These are phyloP conservation scores for Plasmopara muralis DNA, from an alignment of 352 stramenopile species.

Conservation along the genomic window DNA sequence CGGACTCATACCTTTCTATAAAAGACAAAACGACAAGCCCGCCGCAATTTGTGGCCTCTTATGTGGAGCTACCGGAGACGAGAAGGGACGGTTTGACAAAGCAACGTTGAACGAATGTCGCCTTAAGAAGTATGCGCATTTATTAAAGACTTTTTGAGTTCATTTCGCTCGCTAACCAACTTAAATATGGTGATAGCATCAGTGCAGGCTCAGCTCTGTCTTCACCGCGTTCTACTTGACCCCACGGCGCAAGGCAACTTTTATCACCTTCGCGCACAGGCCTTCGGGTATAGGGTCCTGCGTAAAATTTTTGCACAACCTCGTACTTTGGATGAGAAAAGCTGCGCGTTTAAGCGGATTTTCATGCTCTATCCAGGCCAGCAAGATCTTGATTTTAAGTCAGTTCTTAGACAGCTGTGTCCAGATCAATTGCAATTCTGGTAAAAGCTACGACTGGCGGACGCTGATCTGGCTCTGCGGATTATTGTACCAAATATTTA, in stretches of 20 bases:
- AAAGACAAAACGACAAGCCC: neutral
- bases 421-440: neutral
- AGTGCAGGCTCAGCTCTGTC: neutral
- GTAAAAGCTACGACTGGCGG: neutral
- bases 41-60: neutral
- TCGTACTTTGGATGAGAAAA: neutral
- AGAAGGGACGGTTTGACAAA: neutral
- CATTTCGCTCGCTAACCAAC: neutral
- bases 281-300: neutral
- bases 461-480: neutral
- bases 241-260: neutral
- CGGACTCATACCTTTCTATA: neutral
- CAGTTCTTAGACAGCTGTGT: constrained; percentile 31
- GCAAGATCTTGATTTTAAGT: constrained; percentile 17
- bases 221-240: neutral
- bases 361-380: too few species aligned
- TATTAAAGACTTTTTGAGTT: neutral
- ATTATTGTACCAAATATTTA: constrained; percentile 4
- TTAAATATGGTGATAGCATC: neutral
- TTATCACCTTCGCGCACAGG: neutral
- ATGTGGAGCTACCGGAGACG: neutral
- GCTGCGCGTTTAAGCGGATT: too few species aligned
- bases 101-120: neutral
- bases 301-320: neutral
- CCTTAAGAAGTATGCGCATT: neutral